phyloP scores from a whole-genome alignment of 73 alveolate genomes.

The Blepharisma japonicum region DNA sequence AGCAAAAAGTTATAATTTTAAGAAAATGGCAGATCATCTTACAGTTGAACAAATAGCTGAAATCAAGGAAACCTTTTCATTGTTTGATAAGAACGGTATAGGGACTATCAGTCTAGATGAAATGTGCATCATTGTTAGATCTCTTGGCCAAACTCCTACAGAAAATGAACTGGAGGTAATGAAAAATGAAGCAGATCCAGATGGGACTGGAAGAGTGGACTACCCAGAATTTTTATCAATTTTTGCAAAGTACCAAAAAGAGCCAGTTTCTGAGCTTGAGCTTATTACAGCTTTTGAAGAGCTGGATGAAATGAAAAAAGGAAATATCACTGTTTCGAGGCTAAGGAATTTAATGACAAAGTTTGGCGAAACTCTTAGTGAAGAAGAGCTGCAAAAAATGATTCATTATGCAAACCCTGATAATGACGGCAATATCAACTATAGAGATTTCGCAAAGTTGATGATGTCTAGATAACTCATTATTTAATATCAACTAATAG shows the following conservation, averaged over 20 bases:
- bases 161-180: constrained; percentile 67
- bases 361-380: constrained; percentile 22
- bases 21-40: constrained; percentile 30
- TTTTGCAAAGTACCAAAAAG: neutral
- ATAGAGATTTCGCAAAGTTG: constrained; percentile 16
- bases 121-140: constrained; percentile 64
- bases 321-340: constrained; percentile 5
- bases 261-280: constrained; percentile 8
- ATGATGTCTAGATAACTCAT: constrained; percentile 13
- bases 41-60: constrained; percentile 40
- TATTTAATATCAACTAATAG: no score
- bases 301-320: constrained; percentile 22
- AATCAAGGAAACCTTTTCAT: constrained; percentile 65
- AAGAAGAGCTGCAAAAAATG: constrained; percentile 16
- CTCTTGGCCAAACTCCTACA: constrained; percentile 72
- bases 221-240: neutral
- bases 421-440: constrained; percentile 16
- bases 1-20: neutral
- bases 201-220: constrained; percentile 60
- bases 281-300: constrained; percentile 19
- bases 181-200: constrained; percentile 69
- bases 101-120: constrained; percentile 68
- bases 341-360: neutral
- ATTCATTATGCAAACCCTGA: constrained; percentile 25
- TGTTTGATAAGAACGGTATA: constrained; percentile 81